Conservation (phyloP, 2,329 filamentous ascomycete genomes). For the Scedosporium apiospermum region DNA sequence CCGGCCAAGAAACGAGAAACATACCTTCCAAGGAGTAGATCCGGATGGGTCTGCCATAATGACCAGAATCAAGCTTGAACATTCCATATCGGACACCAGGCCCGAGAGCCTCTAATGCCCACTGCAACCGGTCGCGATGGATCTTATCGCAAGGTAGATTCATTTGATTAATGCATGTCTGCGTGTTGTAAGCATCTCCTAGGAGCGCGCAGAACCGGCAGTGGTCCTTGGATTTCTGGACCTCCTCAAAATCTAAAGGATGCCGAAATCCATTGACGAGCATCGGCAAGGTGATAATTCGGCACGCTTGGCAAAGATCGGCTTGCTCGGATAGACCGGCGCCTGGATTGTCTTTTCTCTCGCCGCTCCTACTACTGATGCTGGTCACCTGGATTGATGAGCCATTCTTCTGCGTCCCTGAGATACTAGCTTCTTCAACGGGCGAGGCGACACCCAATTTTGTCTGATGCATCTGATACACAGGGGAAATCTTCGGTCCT, state of each 20-base stretch:
- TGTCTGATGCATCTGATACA: too few species aligned
- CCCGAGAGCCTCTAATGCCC: background rate
- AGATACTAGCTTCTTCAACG: background rate
- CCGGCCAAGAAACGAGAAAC: background rate
- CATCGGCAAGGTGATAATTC: background rate
- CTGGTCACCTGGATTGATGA: background rate
- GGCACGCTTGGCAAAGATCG: background rate
- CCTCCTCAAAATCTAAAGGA: background rate
- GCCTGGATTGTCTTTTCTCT: background rate
- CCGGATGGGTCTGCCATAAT: background rate
- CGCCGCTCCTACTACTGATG: background rate
- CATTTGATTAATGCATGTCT: background rate
- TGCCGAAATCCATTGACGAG: background rate
- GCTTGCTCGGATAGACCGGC: background rate
- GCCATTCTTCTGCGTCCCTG: background rate
- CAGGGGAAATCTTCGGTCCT: too few species aligned
- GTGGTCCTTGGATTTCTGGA: background rate
- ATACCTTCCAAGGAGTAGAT: background rate
- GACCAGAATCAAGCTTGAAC: background rate
- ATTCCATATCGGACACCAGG: background rate
- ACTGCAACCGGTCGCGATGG: background rate
- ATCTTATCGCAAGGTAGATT: background rate
- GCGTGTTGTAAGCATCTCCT: background rate
- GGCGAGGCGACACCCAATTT: background rate
- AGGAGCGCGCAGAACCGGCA: background rate